Evolutionary conservation across 306 rosid genomes (phyloP), one percentile per base, ranked within the genome.

Genomic region (Trifolium fragiferum): DNA sequence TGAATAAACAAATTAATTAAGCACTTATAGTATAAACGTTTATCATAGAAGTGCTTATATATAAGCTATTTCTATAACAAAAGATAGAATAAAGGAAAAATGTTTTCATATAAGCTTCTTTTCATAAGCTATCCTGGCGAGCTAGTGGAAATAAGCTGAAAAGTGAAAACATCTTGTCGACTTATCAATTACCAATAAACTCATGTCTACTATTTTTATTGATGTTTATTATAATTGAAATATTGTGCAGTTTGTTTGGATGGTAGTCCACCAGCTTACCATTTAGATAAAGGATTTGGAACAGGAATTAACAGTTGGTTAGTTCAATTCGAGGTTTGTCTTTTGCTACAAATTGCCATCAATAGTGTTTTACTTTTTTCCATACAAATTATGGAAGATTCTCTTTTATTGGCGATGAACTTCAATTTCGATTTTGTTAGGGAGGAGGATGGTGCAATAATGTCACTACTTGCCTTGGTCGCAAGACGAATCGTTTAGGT

Each of bases 401-500:
- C 35, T 10, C 35, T 54, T 67, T 37, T 23, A 43, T 41, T 69
- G 67, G 7, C 16, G 38, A 40, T 79, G 63, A 65, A 32, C 53
- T 50, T 78, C 11, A 53, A 43, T 78, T 58, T 67, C 10, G 33
- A 65, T 76, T 77, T 60, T 38, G 66, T 78, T 70, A 94, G 99
- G 99, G 99, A 77, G 99, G 99, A 66, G 97, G 90, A 78, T 94
- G 99, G 99, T 94, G 99, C 85, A 89, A 92, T 86, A 90, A 94
- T 84, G 89, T 82, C 66, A 87, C 97, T 5, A 86, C 87, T 50
- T 94, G 99, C 82, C 96, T 87, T 54, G 43, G 43, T n/a, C 99
- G 97, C 14, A 88, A 82, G 86, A 89, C 40, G 43, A 77, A 81
- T 65, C 99, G 86, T 74, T 77, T 90, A 63, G 99, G 99, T 44